Evolutionary conservation across 768 basidiomycete genomes (phyloP), one percentile per base, ranked within the genome.

Genomic region (Rhodocollybia butyracea): DNA sequence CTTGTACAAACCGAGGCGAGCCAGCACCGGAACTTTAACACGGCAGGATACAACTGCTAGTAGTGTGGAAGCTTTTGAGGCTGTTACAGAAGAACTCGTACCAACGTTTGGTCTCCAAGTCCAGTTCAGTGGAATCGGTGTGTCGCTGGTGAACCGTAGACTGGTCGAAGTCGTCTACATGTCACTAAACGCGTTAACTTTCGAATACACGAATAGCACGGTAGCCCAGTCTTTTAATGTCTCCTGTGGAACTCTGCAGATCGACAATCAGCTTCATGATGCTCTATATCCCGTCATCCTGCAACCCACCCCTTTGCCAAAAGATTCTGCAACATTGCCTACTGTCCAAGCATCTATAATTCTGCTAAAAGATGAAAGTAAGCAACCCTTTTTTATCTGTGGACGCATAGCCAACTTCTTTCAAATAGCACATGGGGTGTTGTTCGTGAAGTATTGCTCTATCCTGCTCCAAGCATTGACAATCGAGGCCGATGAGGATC

Each of bases 241-340:
- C 32, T 83, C 88, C 7, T 89, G 88, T 64, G 91, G 89, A n/a
- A 86, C 80, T 62, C 77, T 99, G 11, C 95, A 98, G 68, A 81
- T 98, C 57, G 97, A 99, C 73, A 99, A 98, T 66, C 97, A 99
- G 66, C 81, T 99, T 12, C 96, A 98, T 57, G 97, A 98, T 56
- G 95, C 94, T 17, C 66, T 95, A 12, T 99, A 87, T 75, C 94
- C 97, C 2, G 94, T 98, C 54, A 85, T 98, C 54, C 76, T 98
- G 41, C 96, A 98, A 66, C 96, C 97, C 0, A 94, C 93, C 6
- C 91, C 94, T 0, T 80, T 98, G 30, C 78, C 87, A 6, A 89
- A 84, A 63, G 84, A 91, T 58, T 81, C 82, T 0, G 91, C 89
- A 22, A 85, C 90, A 2, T 82, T 91, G 51, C 96, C 97, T 5